Conservation (phyloP, 495 filamentous ascomycete genomes). For the Penicillium diatomitis region DNA sequence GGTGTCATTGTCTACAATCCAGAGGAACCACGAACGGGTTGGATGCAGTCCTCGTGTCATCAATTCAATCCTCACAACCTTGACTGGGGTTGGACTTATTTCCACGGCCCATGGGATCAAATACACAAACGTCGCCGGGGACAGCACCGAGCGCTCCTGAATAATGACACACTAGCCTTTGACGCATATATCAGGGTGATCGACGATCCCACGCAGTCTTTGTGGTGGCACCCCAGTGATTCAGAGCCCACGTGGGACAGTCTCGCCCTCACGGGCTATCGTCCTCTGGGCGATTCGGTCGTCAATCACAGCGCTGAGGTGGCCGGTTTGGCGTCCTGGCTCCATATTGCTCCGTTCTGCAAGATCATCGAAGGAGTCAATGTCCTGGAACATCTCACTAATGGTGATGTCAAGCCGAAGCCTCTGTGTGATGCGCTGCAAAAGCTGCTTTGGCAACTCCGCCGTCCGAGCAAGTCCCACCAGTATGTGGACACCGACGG, state of each 20-base stretch:
- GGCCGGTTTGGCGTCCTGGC: constrained; percentile 46
- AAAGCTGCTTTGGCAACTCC: constrained; percentile 35
- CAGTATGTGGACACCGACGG: constrained; percentile 37
- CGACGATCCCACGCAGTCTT: constrained; percentile 49
- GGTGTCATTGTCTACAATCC: constrained; percentile 59
- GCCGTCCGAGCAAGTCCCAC: constrained; percentile 24
- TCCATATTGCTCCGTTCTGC: constrained; percentile 51
- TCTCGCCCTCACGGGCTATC: constrained; percentile 51
- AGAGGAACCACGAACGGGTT: constrained; percentile 51
- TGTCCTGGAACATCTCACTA: constrained; percentile 40
- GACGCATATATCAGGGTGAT: constrained; percentile 55
- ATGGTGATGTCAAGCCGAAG: constrained; percentile 41
- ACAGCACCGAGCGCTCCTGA: constrained; percentile 53
- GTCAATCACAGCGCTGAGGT: constrained; percentile 43
- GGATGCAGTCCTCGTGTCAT: constrained; percentile 47
- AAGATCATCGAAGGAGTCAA: constrained; percentile 43
- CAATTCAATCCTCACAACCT: constrained; percentile 49
- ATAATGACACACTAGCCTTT: constrained; percentile 55
- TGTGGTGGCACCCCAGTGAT: constrained; percentile 58
- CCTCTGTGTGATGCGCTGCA: constrained; percentile 42
- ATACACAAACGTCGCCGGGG: constrained; percentile 48
- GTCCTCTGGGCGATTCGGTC: constrained; percentile 39
- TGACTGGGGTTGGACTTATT: constrained; percentile 63
- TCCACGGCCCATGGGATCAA: constrained; percentile 51
- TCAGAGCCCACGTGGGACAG: constrained; percentile 67